Evolutionary conservation across 2,329 filamentous ascomycete species (phyloP), one percentile per base, ranked within the genome.

Genomic region (Helotiales sp.): DNA sequence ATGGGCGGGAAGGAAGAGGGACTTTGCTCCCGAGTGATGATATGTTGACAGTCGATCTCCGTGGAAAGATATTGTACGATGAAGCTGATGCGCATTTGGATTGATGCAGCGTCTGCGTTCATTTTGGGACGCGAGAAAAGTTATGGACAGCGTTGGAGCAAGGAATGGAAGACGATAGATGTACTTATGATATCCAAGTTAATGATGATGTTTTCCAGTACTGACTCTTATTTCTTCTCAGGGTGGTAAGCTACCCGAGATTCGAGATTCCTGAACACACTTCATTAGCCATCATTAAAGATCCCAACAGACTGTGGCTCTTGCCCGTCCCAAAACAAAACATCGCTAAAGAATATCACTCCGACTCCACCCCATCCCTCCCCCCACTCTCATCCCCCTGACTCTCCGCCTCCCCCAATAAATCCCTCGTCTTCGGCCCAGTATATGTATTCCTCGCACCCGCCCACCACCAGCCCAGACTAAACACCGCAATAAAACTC

Each of bases 361-460:
- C 54, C 30, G 54, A 57, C 54, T 57, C 54, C 1, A 24, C 20
- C 3, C 20, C 20, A 26, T 57, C 54, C 54, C 54, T 57, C 32
- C 54, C 54, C 13, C 54, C 32, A 26, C 28, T 20, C 11, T 57
- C 32, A 10, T 57, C 54, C 54, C 24, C 54, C 30, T 57, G 54
- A 40, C 54, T 57, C 54, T 57, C 54, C 2, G 6, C 54, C 54
- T 57, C 54, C n/a, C 32, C 20, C n/a, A 55, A 10, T 20, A 57
- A 37, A 57, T 87, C 85, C 63, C 82, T 85, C 4, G 86, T 88
- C 40, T 84, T 82, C 22, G 87, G 87, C 0, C 87, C 87, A 4
- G 81, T 87, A 73, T 89, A 89, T 71, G 82, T 50, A 69, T 71
- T 72, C 62, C 74, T 70, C 1, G 75, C 75, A 30, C 74, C 72